Percentiles rank a stretch among this genome's conserved stretches.
Evolutionary conservation across 805 yeast species (phyloP).

Genomic region (Candida piceae): DNA sequence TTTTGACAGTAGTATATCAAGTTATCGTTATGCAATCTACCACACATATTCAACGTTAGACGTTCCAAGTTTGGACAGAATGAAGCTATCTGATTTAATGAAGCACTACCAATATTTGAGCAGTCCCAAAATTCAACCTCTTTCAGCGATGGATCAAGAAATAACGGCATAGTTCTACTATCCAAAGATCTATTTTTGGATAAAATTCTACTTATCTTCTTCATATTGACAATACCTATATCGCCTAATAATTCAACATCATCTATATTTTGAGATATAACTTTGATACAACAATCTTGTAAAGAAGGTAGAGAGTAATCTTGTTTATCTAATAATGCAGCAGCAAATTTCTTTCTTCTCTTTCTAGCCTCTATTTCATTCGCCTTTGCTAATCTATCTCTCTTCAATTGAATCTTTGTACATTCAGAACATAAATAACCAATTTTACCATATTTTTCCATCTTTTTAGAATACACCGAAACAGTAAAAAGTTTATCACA

Average conservation of each 20-base stretch:
- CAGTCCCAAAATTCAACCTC: conserved; percentile 87
- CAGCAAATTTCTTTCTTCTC: conserved; percentile 74
- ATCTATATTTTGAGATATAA: conserved; percentile 60
- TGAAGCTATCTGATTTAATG: conserved; percentile 66
- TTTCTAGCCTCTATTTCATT: conserved; percentile 64
- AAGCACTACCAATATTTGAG: conserved; percentile 63
- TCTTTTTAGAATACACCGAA: conserved; percentile 58
- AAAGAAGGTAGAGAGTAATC: conserved; percentile 60
- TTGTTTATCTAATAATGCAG: conserved; percentile 72
- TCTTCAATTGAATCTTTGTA: conserved; percentile 40
- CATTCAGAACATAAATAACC: conserved; percentile 70
- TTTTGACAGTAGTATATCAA: conserved; percentile 58
- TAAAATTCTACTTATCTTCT: conserved; percentile 68
- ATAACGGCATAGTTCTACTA: conserved; percentile 66
- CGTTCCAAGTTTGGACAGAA: conserved; percentile 69
- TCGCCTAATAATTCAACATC: conserved; percentile 83
- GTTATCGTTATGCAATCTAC: conserved; percentile 78
- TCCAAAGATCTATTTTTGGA: conserved; percentile 78
- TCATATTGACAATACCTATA: conserved; percentile 68
- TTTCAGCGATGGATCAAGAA: conserved; percentile 55
- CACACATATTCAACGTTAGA: conserved; percentile 84
- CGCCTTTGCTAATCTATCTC: conserved; percentile 39
- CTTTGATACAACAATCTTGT: conserved; percentile 75
- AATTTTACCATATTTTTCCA: conserved; percentile 39
- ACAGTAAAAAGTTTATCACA: conserved; percentile 58